Evolutionary conservation across 768 basidiomycete genomes (phyloP), one percentile per base, ranked within the genome.

Genomic region (Termitomyces sp.): DNA sequence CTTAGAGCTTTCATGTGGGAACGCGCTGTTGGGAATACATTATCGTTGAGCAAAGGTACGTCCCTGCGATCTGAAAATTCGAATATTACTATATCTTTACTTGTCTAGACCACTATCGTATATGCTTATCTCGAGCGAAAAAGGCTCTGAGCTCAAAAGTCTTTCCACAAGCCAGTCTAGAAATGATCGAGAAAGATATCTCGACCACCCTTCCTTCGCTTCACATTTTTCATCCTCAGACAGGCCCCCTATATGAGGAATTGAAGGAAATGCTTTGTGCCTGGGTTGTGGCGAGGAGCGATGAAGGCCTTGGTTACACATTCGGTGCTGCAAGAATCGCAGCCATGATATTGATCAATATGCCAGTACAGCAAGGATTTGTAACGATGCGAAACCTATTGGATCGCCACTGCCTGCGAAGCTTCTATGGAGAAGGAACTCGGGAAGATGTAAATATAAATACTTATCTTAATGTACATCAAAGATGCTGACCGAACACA

Each of bases 311-410:
- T 39, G 84, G 86, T 38, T 95, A 95, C 64, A 82, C 79, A 1
- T 43, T 68, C 9, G 90, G 90, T 12, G 76, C 78, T 9, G 82
- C 89, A 18, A 88, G 82, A 66, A 78, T 94, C 50, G 93, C 89
- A 7, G 93, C 87, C 1, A 93, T 95, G 90, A 74, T 94, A 43
- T 73, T 95, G 38, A 73, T 96, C 63, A 94, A 88, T 65, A 87
- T 95, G 84, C 74, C 89, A 2, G 73, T 76, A 25, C 80, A 82
- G 22, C 84, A 85, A 63, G 91, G 83, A 0, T 95, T 95, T 66
- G 69, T 91, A 41, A 83, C 88, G 7, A 83, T 95, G 85, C 78
- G 91, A 40, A 96, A 96, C 69, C 71, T 96, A 15, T 69, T 95
- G 50, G 89, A 93, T 65, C 78, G 92, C 55, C 89, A 92, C 70